Evolutionary conservation across 495 filamentous ascomycete species (phyloP).

Genomic region (Darksidea phi): DNA sequence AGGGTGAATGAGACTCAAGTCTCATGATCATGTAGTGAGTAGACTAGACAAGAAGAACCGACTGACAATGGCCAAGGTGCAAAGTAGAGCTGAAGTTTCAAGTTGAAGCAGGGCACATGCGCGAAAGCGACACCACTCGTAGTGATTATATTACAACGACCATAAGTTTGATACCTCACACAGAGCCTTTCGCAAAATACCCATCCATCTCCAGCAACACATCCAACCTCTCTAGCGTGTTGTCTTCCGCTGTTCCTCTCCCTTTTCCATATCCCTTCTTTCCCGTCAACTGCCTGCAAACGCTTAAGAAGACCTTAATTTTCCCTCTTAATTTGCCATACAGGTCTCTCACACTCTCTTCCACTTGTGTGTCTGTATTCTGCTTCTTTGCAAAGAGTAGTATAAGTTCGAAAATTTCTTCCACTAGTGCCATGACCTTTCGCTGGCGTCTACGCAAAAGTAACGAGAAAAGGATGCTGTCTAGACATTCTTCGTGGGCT

Average conservation of each 20-base stretch:
- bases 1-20: neutral
- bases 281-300: conserved; percentile 59
- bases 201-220: conserved; percentile 61
- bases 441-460: conserved; percentile 69
- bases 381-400: conserved; percentile 60
- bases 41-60: too few species aligned
- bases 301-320: conserved; percentile 64
- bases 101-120: too few species aligned
- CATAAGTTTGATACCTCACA: too few species aligned
- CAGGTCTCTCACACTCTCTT: conserved; percentile 51
- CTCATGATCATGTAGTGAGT: neutral
- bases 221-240: conserved; percentile 55
- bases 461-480: conserved; percentile 72
- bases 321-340: conserved; percentile 67
- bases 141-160: too few species aligned
- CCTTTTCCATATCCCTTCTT: conserved; percentile 58
- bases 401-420: conserved; percentile 72
- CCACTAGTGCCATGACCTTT: conserved; percentile 69
- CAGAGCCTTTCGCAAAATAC: conserved; percentile 33
- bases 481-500: conserved; percentile 74
- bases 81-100: too few species aligned
- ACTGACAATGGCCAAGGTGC: too few species aligned
- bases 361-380: conserved; percentile 40
- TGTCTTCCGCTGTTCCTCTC: conserved; percentile 43
- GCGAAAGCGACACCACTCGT: too few species aligned